Percentiles rank a stretch among this genome's conserved stretches.
Conservation (phyloP, 371 early-diverging fungal species). For the Fennellomyces sp. region DNA sequence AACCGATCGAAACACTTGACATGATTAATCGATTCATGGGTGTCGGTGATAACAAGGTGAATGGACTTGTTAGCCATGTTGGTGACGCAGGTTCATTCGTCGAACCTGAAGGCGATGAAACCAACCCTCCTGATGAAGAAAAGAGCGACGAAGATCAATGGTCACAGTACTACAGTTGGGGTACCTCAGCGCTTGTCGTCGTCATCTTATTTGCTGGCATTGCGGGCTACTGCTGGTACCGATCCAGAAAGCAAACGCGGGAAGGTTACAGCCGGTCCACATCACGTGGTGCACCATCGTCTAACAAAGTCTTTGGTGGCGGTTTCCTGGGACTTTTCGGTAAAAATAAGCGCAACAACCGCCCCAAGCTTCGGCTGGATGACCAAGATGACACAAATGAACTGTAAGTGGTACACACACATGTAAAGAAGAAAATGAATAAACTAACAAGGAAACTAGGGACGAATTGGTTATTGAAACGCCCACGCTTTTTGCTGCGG, state of each 20-base stretch:
- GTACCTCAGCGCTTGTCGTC: constrained; percentile 31
- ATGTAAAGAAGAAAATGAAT: not conserved
- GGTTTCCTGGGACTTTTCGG: constrained; percentile 4
- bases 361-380: constrained; percentile 34
- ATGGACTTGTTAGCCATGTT: constrained; percentile 34
- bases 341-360: constrained; percentile 12
- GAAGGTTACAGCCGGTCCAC: constrained; percentile 10
- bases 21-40: constrained; percentile 81
- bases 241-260: constrained; percentile 4
- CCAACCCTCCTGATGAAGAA: not conserved
- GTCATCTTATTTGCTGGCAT: constrained; percentile 26
- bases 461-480: constrained; percentile 52
- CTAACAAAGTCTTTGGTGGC: not conserved
- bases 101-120: constrained; percentile 6
- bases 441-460: constrained; percentile 16
- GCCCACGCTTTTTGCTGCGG: constrained; percentile 47
- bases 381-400: constrained; percentile 51
- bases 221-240: constrained; percentile 38
- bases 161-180: constrained; percentile 30
- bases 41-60: constrained; percentile 40
- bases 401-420: too few relatives aligned
- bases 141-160: constrained; percentile 11
- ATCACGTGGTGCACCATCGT: constrained; percentile 9
- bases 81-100: constrained; percentile 12
- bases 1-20: constrained; percentile 64